A percentile compares a stretch with the other conserved stretches of the same genome.
phyloP scores from a whole-genome alignment of 306 rosid genomes.

The Lathyrus aphaca region DNA sequence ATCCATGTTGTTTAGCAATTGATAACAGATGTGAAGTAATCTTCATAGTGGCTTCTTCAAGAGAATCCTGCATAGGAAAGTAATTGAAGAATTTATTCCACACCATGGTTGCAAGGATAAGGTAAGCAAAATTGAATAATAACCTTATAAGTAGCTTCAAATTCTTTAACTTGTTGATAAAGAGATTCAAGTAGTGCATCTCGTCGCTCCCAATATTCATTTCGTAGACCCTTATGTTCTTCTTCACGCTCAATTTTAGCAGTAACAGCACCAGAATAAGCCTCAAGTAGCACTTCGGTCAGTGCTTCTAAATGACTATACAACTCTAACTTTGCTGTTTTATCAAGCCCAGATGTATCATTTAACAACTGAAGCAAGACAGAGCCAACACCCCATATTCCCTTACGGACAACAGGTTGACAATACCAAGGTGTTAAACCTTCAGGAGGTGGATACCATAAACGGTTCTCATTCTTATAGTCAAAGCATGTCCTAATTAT shows the following conservation, averaged over 20 bases:
- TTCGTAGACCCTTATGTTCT: conserved; percentile 76
- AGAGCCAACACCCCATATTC: conserved; percentile 79
- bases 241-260: conserved; percentile 80
- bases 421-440: conserved; percentile 92
- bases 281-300: conserved; percentile 82
- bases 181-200: conserved; percentile 78
- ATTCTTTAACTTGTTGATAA: conserved; percentile 63
- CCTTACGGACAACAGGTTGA: conserved; percentile 77
- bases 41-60: conserved; percentile 59
- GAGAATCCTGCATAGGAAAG: conserved; percentile 57
- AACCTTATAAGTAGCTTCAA: conserved; percentile 66
- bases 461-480: conserved; percentile 71
- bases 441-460: conserved; percentile 98
- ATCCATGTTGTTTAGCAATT: conserved; percentile 83
- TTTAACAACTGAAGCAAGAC: conserved; percentile 72
- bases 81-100: conserved; percentile 45
- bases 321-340: conserved; percentile 63
- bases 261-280: conserved; percentile 85
- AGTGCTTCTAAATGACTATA: conserved; percentile 71
- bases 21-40: conserved; percentile 65
- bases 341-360: conserved; percentile 69
- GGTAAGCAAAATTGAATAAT: conserved; percentile 36
- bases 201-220: conserved; percentile 87
- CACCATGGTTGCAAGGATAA: conserved; percentile 32
- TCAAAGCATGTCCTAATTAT: conserved; percentile 65